phyloP scores from a whole-genome alignment of 768 basidiomycete genomes.

The Lentinula aciculospora region DNA sequence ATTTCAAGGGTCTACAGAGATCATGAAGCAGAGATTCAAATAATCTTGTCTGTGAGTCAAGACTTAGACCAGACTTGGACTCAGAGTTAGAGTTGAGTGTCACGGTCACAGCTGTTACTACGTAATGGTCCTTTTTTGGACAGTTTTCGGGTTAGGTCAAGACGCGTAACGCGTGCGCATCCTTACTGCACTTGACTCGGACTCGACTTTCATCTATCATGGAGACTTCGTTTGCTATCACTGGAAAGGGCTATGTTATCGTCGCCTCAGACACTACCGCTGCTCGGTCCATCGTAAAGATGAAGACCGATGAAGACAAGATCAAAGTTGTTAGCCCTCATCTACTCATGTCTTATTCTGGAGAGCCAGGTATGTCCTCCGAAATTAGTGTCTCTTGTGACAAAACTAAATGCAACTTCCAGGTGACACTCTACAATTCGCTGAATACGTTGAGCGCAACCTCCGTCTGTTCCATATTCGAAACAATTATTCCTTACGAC shows the following conservation, averaged over 20 bases:
- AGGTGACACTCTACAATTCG: constrained; percentile 97
- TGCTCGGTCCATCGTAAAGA: constrained; percentile 90
- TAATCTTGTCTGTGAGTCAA: no score
- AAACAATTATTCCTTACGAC: constrained; percentile 84
- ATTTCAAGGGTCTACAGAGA: not conserved
- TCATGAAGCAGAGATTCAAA: no score
- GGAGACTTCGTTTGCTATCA: constrained; percentile 90
- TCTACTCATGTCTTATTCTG: constrained; percentile 91
- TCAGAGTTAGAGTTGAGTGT: not conserved
- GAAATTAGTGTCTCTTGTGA: not conserved
- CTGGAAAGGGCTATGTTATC: constrained; percentile 90
- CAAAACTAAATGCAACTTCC: not conserved
- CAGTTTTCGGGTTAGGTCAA: not conserved
- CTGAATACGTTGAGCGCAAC: constrained; percentile 94
- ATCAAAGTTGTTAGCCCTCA: constrained; percentile 89
- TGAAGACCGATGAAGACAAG: constrained; percentile 97
- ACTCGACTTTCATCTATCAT: constrained; percentile 30
- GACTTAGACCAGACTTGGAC: no score
- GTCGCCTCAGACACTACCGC: constrained; percentile 89
- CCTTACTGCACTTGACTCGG: no score
- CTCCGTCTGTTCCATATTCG: constrained; percentile 95
- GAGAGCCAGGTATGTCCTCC: constrained; percentile 68
- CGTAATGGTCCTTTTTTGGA: not conserved
- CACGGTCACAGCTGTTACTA: not conserved
- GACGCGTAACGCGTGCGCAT: not conserved